Conservation (phyloP, 768 basidiomycete genomes). For the Boletus rufocinnamomeus region DNA sequence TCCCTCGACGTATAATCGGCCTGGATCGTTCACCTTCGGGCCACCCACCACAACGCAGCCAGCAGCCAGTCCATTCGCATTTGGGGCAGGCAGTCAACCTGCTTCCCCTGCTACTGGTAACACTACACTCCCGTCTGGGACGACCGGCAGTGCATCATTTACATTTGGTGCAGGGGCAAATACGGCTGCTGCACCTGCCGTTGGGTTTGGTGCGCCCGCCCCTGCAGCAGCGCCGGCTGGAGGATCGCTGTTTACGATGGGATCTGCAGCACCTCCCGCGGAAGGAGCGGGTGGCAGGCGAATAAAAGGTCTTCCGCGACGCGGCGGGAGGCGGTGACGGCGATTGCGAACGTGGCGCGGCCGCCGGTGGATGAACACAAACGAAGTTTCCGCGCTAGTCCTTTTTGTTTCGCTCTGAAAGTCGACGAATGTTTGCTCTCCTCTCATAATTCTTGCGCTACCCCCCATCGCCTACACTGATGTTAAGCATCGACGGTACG, state of each 20-base stretch:
- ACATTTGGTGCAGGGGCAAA: slow-evolving; percentile 40
- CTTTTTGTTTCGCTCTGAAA: slow-evolving; percentile 16
- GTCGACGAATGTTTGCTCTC: slow-evolving; percentile 10
- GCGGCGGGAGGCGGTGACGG: slow-evolving; percentile 31
- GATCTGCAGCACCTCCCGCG: slow-evolving; percentile 49
- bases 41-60: slow-evolving; percentile 39
- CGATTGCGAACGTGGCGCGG: slow-evolving; percentile 11
- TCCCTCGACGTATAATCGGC: slow-evolving; percentile 57
- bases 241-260: slow-evolving; percentile 57
- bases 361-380: slow-evolving; percentile 16
- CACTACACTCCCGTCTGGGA: slow-evolving; percentile 32
- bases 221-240: slow-evolving; percentile 35
- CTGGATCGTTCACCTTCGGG: slow-evolving; percentile 49
- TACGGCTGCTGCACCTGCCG: slow-evolving; percentile 40
- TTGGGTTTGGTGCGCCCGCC: slow-evolving; percentile 42
- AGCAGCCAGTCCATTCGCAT: slow-evolving; percentile 44
- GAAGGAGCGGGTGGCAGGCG: slow-evolving; percentile 40
- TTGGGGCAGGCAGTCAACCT: slow-evolving; percentile 56
- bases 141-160: slow-evolving; percentile 33
- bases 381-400: slow-evolving; percentile 6
- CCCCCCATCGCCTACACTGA: slow-evolving; percentile 20
- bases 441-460: slow-evolving; percentile 22
- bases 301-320: slow-evolving; percentile 59
- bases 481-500: slow-evolving; percentile 29
- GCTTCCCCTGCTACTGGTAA: slow-evolving; percentile 53